Evolutionary conservation across 179 eudicot genomes (phyloP).

Genomic region (Nepenthes alata): DNA sequence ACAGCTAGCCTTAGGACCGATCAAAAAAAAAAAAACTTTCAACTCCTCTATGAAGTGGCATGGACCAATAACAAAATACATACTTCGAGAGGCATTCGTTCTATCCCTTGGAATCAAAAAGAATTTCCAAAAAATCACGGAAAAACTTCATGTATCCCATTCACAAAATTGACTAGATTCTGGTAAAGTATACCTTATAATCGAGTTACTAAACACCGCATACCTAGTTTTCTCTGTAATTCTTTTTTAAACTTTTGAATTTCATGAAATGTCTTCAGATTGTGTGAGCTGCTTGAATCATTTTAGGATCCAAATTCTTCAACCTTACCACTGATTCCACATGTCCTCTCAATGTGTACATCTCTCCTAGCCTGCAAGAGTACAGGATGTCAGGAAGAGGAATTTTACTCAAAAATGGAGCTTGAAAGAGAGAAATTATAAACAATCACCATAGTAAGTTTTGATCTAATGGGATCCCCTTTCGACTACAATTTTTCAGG

Average conservation of each 20-base stretch:
- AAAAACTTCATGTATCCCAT: not conserved
- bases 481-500: too few species aligned
- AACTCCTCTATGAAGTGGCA: too few species aligned
- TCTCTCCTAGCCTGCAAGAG: constrained; percentile 41
- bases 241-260: not conserved
- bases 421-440: too few species aligned
- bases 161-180: not conserved
- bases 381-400: not conserved
- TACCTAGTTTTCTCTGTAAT: not conserved
- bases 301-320: constrained; percentile 36
- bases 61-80: not conserved
- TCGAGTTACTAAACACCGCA: constrained; percentile 1
- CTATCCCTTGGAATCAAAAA: constrained; percentile 8
- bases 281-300: constrained; percentile 40
- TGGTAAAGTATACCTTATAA: not conserved
- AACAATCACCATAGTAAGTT: too few species aligned
- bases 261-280: constrained; percentile 21
- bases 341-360: constrained; percentile 46
- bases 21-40: too few species aligned
- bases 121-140: not conserved
- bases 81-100: not conserved
- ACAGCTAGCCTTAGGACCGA: too few species aligned
- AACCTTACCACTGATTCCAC: constrained; percentile 47
- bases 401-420: too few species aligned
- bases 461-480: too few species aligned